Evolutionary conservation across 495 filamentous ascomycete genomes (phyloP).

Genomic region (Penicillium dipodomyicola): DNA sequence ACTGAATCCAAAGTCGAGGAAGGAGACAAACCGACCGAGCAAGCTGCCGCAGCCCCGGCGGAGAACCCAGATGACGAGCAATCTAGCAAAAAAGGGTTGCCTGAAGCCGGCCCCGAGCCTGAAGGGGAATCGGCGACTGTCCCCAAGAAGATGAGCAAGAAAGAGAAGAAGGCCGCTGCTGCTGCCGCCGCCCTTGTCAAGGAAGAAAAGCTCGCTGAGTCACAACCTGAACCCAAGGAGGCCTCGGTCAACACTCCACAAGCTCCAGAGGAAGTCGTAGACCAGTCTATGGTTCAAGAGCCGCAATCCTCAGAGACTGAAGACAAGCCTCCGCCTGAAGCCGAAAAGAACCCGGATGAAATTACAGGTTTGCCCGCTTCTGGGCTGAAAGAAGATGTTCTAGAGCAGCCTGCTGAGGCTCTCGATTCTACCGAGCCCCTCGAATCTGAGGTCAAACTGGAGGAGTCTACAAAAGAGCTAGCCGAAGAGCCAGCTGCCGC

Average conservation of each 20-base stretch:
- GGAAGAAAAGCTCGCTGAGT: slow-evolving; percentile 15
- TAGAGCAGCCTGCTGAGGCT: neutral
- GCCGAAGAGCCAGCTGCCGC: slow-evolving; percentile 4
- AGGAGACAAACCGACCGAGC: neutral
- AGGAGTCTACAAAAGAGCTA: neutral
- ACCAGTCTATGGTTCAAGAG: neutral
- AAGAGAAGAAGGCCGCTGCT: slow-evolving; percentile 19
- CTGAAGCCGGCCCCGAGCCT: neutral
- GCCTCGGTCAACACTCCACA: neutral
- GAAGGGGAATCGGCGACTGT: slow-evolving; percentile 1
- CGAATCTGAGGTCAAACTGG: neutral
- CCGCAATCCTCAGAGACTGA: neutral
- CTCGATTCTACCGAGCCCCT: neutral
- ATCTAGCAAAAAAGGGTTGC: neutral
- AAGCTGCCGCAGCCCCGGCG: neutral
- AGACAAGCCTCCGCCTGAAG: neutral
- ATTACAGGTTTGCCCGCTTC: neutral
- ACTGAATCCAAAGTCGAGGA: neutral
- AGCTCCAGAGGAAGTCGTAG: neutral
- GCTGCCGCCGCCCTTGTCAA: slow-evolving; percentile 1
- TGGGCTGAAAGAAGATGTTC: neutral
- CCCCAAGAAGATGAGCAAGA: slow-evolving; percentile 27
- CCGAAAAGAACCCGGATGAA: neutral
- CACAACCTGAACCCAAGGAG: slow-evolving; percentile 13
- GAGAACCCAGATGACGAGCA: neutral